Base-by-base conservation (phyloP, 75 land plant genomes). In the Larix kaempferi region DNA sequence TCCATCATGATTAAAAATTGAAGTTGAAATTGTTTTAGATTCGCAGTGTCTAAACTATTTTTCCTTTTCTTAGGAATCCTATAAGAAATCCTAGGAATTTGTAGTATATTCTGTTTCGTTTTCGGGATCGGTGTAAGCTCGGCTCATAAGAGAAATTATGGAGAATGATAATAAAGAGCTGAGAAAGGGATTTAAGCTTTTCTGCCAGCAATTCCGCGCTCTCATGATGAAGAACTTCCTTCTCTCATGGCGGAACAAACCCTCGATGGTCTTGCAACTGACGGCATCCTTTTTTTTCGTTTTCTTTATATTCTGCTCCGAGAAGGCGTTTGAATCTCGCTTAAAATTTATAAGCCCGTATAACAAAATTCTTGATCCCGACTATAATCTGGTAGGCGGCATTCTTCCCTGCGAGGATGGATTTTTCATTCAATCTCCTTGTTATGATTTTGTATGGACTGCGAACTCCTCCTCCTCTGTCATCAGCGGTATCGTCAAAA, bases 371-470 rank as follows among this genome's bases (percentile, higher is more conserved):
- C 49, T 65, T 13, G 74, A 73, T 54, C 76, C 84, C 14, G 35
- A 74, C 16, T 21, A 75, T 26, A 26, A 44, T 39, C n/a, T 25
- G 13, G 52, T 79, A 29, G 17, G 16, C 4, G 76, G 76, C 25
- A 78, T 82, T 13, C 74, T 64, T 11, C 66, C 65, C 16, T 82
- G 84, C 82, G 81, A 82, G 56, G 65, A 82, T 8, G 82, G 76
- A 39, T 78, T 56, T 57, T 78, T 73, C 69, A 79, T 82, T 37
- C 72, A 71, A 44, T n/a, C 33, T 39, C 84, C 84, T 27, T 82
- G 84, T 69, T 82, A 72, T 39, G 84, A 82, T 60, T 82, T 82
- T 25, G 56, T 79, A 0, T 82, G 84, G 84, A 82, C 76, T 56
- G 73, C 75, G 13, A 88, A 82, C 67, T 78, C 74, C 76, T 41